Percentiles rank a stretch among this genome's conserved stretches.
Conservation (phyloP, 108 stramenopile species). For the Conticribra weissflogii region DNA sequence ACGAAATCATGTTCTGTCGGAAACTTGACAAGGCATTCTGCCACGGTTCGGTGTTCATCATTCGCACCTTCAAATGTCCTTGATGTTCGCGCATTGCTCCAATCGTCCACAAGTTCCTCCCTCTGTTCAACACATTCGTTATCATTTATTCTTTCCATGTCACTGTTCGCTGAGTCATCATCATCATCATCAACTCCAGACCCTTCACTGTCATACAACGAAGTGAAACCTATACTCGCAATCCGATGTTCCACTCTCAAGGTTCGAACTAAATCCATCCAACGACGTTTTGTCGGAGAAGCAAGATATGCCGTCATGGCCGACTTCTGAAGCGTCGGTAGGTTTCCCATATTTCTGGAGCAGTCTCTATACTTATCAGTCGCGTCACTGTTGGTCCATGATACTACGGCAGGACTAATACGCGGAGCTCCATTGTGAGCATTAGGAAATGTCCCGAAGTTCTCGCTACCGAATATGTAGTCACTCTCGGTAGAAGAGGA, state of each 20-base stretch:
- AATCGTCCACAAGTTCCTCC: too few species aligned
- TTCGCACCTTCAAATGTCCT: too few species aligned
- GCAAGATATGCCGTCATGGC: conserved; percentile 9
- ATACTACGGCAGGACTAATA: neutral
- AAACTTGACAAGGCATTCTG: too few species aligned
- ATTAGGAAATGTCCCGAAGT: neutral
- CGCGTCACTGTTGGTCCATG: neutral
- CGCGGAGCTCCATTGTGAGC: neutral
- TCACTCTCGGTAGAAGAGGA: conserved; percentile 2
- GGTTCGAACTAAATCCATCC: conserved; percentile 7
- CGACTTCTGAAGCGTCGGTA: conserved; percentile 4
- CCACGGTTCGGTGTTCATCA: too few species aligned
- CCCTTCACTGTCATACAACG: conserved; percentile 1
- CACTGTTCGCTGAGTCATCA: neutral
- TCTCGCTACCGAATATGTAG: conserved; percentile 4
- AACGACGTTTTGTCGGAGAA: conserved; percentile 6
- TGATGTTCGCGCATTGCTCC: too few species aligned
- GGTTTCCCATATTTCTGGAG: neutral
- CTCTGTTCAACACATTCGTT: neutral
- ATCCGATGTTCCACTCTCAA: conserved; percentile 4
- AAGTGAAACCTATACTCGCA: neutral
- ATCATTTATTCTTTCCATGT: neutral
- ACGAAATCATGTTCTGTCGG: too few species aligned
- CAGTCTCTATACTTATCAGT: too few species aligned
- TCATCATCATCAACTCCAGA: neutral